Evolutionary conservation across 345 rosid species (phyloP).

Genomic region (Acer saccharum): DNA sequence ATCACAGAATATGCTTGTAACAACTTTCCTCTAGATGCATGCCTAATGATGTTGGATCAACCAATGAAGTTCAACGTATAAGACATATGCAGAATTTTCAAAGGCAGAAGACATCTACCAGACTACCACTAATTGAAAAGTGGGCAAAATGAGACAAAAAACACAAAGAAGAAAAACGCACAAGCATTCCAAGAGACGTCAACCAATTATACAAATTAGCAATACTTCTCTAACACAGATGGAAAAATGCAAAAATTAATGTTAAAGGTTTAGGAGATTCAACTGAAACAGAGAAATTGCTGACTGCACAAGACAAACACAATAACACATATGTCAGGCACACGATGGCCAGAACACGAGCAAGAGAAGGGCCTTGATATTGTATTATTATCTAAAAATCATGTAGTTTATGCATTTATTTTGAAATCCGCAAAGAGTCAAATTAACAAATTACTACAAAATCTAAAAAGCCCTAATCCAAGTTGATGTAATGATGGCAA

Average conservation of each 20-base stretch:
- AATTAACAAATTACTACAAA: slow-evolving; percentile 1
- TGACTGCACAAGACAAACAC: not conserved
- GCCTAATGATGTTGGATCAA: slow-evolving; percentile 7
- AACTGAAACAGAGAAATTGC: not conserved
- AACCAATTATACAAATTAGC: not conserved
- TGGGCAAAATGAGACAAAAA: not conserved
- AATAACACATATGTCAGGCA: not conserved
- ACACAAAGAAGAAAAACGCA: not conserved
- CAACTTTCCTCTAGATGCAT: not conserved
- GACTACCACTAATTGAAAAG: not conserved
- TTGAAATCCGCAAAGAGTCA: not conserved
- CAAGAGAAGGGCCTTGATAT: not conserved
- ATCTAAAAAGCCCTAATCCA: slow-evolving; percentile 2
- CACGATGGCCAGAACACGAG: not conserved
- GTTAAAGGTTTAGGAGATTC: not conserved
- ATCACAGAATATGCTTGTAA: not conserved
- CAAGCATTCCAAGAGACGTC: not conserved
- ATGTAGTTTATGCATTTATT: not conserved
- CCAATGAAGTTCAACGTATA: not conserved
- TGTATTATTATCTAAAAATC: not conserved
- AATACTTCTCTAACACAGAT: not conserved
- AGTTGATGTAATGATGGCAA: not conserved
- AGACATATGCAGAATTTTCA: not conserved
- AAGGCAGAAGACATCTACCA: not conserved
- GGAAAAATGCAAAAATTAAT: not conserved